A percentile compares a stretch with the other conserved stretches of the same genome.
Conservation (phyloP, 1,284 basidiomycete genomes). For the Schizopora paradoxa region DNA sequence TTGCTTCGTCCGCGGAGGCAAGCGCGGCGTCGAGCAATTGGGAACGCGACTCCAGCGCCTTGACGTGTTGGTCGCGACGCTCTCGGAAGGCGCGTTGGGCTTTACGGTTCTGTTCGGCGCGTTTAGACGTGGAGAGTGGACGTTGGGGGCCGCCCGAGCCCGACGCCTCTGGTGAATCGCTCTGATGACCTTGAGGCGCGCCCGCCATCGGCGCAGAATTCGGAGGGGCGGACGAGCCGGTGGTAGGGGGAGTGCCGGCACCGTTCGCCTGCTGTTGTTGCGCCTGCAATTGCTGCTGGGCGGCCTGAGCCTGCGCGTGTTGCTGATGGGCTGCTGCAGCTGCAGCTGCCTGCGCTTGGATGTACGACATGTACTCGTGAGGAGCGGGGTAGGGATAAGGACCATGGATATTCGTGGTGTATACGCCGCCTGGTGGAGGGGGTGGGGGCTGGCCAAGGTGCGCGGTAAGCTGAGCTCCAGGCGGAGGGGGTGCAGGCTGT, state of each 20-base stretch:
- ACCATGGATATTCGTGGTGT: slow-evolving; percentile 7
- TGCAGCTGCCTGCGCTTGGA: slow-evolving; percentile 10
- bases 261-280: slow-evolving; percentile 12
- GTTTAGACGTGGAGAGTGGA: slow-evolving; percentile 65
- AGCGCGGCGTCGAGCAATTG: slow-evolving; percentile 76
- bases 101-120: slow-evolving; percentile 83
- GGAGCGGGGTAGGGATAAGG: slow-evolving; percentile 9
- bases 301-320: slow-evolving; percentile 9
- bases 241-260: too few relatives aligned
- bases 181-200: too few relatives aligned
- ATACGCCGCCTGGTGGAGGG: slow-evolving; percentile 14
- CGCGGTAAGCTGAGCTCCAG: slow-evolving; percentile 7
- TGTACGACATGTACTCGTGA: slow-evolving; percentile 10
- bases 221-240: too few relatives aligned
- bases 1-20: slow-evolving; percentile 78
- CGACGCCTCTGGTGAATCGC: too few relatives aligned
- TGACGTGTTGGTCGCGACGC: slow-evolving; percentile 78
- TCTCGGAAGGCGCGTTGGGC: slow-evolving; percentile 82
- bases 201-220: not conserved
- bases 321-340: slow-evolving; percentile 1
- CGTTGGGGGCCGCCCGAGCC: slow-evolving; percentile 12
- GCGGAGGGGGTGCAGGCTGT: slow-evolving; percentile 21
- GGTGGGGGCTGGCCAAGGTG: slow-evolving; percentile 18
- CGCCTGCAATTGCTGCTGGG: slow-evolving; percentile 7
- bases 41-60: slow-evolving; percentile 75